A percentile compares a stretch with the other conserved stretches of the same genome.
These are phyloP conservation scores for Hypomyces rosellus DNA, from an alignment of 2,329 filamentous ascomycete species.

Conservation along the genomic window DNA sequence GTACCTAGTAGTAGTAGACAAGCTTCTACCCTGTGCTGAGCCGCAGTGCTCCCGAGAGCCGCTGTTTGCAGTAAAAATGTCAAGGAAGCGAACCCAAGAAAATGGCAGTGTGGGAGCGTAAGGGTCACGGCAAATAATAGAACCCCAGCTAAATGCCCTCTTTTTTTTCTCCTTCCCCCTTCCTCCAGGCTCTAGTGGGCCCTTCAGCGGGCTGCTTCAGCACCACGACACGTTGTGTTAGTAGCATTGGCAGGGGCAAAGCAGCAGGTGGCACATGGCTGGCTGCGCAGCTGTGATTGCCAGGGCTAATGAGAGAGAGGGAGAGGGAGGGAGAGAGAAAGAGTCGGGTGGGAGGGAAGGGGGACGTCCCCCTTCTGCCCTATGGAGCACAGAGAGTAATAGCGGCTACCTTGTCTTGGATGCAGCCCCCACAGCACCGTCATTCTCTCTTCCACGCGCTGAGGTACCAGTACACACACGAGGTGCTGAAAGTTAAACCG, in stretches of 20 bases:
- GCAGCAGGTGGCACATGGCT: background rate
- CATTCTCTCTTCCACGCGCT: too few species aligned
- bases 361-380: too few species aligned
- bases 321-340: too few species aligned
- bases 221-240: background rate
- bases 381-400: too few species aligned
- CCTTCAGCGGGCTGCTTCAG: background rate
- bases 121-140: too few species aligned
- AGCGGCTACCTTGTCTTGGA: too few species aligned
- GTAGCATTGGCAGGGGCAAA: background rate
- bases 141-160: too few species aligned
- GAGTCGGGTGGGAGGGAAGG: background rate
- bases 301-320: background rate
- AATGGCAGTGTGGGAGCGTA: background rate
- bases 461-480: too few species aligned
- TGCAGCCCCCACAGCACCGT: too few species aligned
- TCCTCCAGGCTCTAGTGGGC: too few species aligned
- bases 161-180: too few species aligned
- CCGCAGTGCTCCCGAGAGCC: slow-evolving; percentile 15
- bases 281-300: background rate
- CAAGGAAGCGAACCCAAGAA: background rate
- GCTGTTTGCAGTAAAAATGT: slow-evolving; percentile 10
- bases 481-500: too few species aligned
- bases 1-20: slow-evolving; percentile 1
- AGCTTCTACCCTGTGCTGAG: slow-evolving; percentile 4